These are phyloP conservation scores for Solanum dulcamara DNA, from an alignment of 257 asterid genomes.

Conservation along the genomic window DNA sequence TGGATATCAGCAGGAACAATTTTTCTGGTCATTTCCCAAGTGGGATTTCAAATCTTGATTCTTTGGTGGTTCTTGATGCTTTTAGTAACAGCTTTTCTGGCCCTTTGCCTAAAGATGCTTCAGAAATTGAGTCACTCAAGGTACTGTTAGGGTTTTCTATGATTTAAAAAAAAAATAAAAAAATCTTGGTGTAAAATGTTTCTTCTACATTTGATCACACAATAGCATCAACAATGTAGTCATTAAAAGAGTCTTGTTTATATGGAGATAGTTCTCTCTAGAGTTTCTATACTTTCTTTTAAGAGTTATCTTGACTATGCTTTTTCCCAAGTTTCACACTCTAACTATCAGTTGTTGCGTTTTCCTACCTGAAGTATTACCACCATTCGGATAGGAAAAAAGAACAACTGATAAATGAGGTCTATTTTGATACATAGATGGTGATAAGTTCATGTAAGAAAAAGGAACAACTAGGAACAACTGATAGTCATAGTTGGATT, in stretches of 20 bases:
- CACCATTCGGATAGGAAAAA: too few relatives aligned
- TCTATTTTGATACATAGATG: neutral
- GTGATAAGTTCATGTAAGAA: neutral
- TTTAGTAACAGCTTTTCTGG: conserved; percentile 96
- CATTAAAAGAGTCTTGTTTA: neutral
- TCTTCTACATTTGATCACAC: neutral
- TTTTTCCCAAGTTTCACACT: neutral
- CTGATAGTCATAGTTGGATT: neutral
- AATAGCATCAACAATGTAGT: neutral
- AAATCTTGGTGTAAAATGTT: neutral
- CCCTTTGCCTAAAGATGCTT: conserved; percentile 51
- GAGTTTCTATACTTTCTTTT: neutral
- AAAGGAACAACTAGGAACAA: neutral
- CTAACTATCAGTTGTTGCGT: neutral
- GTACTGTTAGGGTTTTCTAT: conserved; percentile 10
- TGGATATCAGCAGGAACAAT: conserved; percentile 87
- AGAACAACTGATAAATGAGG: too few relatives aligned
- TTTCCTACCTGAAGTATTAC: too few relatives aligned
- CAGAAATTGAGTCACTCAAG: conserved; percentile 37
- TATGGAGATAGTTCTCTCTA: neutral
- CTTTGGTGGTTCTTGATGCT: conserved; percentile 71
- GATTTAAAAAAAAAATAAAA: too few relatives aligned
- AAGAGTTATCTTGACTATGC: neutral
- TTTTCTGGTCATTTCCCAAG: conserved; percentile 81
- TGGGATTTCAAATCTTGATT: conserved; percentile 46